Base-by-base conservation (phyloP, 2,329 filamentous ascomycete species). In the Mycocentrospora acerina region DNA sequence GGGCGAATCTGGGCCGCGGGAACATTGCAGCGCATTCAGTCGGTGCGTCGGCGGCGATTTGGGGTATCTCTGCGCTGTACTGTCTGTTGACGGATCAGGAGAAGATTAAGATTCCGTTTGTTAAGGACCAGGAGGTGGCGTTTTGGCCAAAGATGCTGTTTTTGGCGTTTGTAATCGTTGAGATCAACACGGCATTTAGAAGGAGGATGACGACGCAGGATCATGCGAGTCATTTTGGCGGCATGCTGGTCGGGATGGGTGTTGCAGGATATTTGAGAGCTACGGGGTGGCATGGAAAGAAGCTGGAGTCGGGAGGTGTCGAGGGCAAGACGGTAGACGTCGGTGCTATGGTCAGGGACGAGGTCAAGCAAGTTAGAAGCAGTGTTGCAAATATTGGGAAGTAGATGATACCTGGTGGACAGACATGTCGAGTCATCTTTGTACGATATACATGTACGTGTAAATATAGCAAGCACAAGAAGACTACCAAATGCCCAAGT, bases 401-500 rank as follows among this genome's bases (percentile, higher is more conserved):
- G 19, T 40, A 40, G 27, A 7, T 9, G 3, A 14, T 12, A 24
- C 10, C 14, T 12, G n/a, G 17, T 24, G 27, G 13, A 24, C 5
- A 14, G 19, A 22, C 4, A 3, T 6, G 17, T 19, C n/a, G n/a
- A n/a, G n/a, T n/a, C n/a, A n/a, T n/a, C n/a, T n/a, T n/a, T n/a
- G n/a, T n/a, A n/a, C n/a, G n/a, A 35, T 36, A 36, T 18, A 29
- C 6, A 15, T 35, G 19, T 35, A 35, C 19, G 32, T n/a, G 14
- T 32, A 28, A n/a, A 28, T 11, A 28, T 16, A 17, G n/a, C 31
- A 73, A 79, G 19, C 9, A 22, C 19, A 22, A 22, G 19, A 9
- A 22, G 19, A 22, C 37, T 74, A 68, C 77, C 35, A 78, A 80
- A 46, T 33, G 18, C 34, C 29, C 16, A 41, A 17, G 32, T n/a